Evolutionary conservation across 1,284 basidiomycete species (phyloP), one percentile per base, ranked within the genome.

Genomic region (Cerioporus squamosus): DNA sequence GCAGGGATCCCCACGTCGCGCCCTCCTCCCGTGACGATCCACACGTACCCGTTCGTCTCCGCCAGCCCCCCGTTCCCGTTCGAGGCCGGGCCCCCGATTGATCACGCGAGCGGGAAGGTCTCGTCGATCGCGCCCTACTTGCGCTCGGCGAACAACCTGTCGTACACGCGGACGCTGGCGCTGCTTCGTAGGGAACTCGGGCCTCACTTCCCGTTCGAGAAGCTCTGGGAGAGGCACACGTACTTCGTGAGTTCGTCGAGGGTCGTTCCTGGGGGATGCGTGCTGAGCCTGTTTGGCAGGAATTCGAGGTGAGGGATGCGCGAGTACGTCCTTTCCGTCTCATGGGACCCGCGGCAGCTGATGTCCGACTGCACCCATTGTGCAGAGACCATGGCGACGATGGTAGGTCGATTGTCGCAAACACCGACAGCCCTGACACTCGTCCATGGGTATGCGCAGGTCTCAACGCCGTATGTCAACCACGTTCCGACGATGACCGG

Each of bases 401-500:
- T 80, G 78, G 78, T 79, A 38, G 22, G 62, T 22, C 8, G 2
- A 44, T 7, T 31, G 17, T 18, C 4, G 8, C 17, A 12, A 29
- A 8, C n/a, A 14, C 18, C 10, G 20, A 40, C 10, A 47, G 31
- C 8, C 6, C 3, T 40, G 24, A 38, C 33, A 54, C 23, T 43
- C 20, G n/a, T n/a, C n/a, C n/a, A n/a, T 8, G 15, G 36, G n/a
- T 18, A 18, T 50, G 47, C 18, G 31, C 39, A 81, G 79, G 78
- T 81, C 15, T 59, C 72, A n/a, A 70, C 74, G n/a, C 79, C 78
- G 20, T 81, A 79, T 54, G 80, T 82, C 33, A 82, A 80, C 60
- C 80, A 79, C 57, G 71, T 81, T 24, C 70, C 80, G 17, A 81
- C 80, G 6, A 71, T 80, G 75, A 81, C 75, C 2, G 79, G 79